Base-by-base conservation (phyloP, 495 filamentous ascomycete species). In the Hyphodiscus hymeniophilus region DNA sequence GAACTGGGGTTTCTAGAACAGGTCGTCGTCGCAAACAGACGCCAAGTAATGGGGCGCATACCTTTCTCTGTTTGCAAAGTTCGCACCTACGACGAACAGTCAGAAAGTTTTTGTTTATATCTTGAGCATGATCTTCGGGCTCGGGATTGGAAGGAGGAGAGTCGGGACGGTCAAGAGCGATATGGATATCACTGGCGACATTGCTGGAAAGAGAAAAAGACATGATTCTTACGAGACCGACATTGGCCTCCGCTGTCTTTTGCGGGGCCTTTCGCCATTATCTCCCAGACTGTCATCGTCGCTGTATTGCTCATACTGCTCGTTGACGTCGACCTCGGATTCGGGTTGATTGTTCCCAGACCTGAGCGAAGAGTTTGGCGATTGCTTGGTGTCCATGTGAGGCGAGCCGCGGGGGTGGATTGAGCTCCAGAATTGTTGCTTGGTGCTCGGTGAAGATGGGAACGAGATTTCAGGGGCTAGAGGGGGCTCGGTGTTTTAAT, bases 51-150 rank as follows among this genome's bases (percentile, higher is more conserved):
- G 35, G 41, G 38, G 1, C 11, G 38, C 38, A 30, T 56, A 84
- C 79, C 68, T 92, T 92, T 59, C 87, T 73, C 63, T 85, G 80
- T 63, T 90, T 92, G 68, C 86, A 90, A 32, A 85, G 68, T 60
- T 90, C 86, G 56, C 87, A 90, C 50, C 81, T 85, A 47, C 47
- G 55, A 45, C 57, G 57, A 38, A 56, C 40, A 31, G 57, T 60
- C 43, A 60, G 57, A 53, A 50, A 56, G 48, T 48, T 45, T 28
- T 50, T 45, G 15, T 35, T 31, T 18, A 3, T 13, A 48, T 44
- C 33, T 6, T 17, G 22, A 38, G 46, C 26, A 23, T 51, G 41
- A 5, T 47, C 38, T 30, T 49, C 45, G 12, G 11, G 12, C 7
- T 45, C 48, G 10, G 16, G 42, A 3, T 28, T 16, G 1, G 55